A percentile compares a stretch with the other conserved stretches of the same genome.
Evolutionary conservation across 441 rosid species (phyloP).

Genomic region (Theobroma grandiflorum): DNA sequence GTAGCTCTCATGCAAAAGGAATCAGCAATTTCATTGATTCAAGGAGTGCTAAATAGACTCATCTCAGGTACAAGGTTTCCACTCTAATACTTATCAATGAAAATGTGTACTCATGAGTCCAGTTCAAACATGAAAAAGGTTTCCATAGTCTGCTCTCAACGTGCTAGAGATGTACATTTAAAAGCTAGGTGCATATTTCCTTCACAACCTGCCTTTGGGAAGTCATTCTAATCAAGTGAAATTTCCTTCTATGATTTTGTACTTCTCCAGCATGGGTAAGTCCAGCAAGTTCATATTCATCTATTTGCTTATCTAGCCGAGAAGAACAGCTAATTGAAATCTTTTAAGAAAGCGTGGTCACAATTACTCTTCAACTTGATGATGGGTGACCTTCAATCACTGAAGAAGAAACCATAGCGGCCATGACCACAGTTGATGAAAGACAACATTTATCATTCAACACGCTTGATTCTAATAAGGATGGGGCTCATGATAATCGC

Average conservation of each 20-base stretch:
- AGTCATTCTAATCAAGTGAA: slow-evolving; percentile 9
- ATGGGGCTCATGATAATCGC: neutral
- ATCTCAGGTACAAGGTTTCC: neutral
- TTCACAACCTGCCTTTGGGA: neutral
- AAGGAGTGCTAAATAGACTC: neutral
- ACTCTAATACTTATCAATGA: neutral
- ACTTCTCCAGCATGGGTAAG: neutral
- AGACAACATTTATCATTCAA: neutral
- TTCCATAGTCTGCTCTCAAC: neutral
- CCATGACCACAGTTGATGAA: neutral
- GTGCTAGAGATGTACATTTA: neutral
- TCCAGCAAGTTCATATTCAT: neutral
- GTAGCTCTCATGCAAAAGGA: slow-evolving; percentile 1
- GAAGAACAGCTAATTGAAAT: neutral
- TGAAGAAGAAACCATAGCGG: neutral
- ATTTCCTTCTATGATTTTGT: neutral
- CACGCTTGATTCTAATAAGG: neutral
- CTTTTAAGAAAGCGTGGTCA: neutral
- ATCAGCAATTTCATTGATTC: neutral
- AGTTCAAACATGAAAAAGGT: neutral
- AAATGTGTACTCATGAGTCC: neutral
- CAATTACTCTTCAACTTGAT: neutral
- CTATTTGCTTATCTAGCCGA: neutral
- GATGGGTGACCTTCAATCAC: neutral
- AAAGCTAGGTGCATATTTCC: neutral